These are phyloP conservation scores for Globisporangium yorkense DNA, from an alignment of 352 stramenopile species.

Conservation along the genomic window DNA sequence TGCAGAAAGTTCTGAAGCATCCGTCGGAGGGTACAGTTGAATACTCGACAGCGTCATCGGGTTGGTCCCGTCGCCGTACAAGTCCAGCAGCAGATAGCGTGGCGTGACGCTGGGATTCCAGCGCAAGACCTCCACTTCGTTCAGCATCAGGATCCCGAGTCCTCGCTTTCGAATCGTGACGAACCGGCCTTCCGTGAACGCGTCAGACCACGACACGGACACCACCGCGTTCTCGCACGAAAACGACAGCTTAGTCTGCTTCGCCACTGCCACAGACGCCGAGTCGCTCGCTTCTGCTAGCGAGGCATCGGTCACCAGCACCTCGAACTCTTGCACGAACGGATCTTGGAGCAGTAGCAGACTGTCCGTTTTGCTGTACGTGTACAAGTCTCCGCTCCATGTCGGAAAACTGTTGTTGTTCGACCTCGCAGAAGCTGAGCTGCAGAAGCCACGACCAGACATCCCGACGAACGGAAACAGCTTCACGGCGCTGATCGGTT, in stretches of 20 bases:
- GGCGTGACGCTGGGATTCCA: conserved; percentile 52
- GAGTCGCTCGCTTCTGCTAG: conserved; percentile 15
- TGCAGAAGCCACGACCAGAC: conserved; percentile 29
- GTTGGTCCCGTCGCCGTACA: conserved; percentile 30
- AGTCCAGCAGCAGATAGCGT: conserved; percentile 41
- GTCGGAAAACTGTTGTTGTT: conserved; percentile 11
- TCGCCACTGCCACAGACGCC: conserved; percentile 9
- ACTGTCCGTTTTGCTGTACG: conserved; percentile 26
- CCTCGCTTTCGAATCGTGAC: conserved; percentile 40
- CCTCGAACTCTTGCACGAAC: conserved; percentile 48
- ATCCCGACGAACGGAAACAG: conserved; percentile 48
- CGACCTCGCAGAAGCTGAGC: background rate
- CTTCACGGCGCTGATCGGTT: conserved; percentile 39
- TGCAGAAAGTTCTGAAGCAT: conserved; percentile 9
- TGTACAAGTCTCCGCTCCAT: conserved; percentile 40
- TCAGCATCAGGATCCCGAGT: conserved; percentile 44
- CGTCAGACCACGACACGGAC: conserved; percentile 27
- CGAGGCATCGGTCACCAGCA: conserved; percentile 28
- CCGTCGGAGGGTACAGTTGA: conserved; percentile 40
- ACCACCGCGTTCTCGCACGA: conserved; percentile 35
- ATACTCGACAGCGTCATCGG: conserved; percentile 38
- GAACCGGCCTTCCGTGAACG: conserved; percentile 40
- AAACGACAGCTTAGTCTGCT: conserved; percentile 31
- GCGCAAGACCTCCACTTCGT: conserved; percentile 53
- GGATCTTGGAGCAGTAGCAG: conserved; percentile 39